phyloP scores from a whole-genome alignment of 306 rosid species.

The Dalbergia cochinchinensis region DNA sequence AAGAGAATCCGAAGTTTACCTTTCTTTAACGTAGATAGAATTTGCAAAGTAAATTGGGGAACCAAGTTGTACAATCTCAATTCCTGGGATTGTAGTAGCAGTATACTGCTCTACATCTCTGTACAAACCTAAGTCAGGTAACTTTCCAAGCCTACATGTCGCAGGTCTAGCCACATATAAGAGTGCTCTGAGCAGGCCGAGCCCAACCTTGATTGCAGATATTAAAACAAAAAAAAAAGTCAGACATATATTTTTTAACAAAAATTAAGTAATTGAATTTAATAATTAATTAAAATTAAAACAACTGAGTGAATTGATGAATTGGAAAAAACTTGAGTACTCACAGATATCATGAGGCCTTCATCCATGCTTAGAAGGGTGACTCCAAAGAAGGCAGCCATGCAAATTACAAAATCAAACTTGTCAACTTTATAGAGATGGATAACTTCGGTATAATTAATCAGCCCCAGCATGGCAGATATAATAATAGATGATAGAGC shows the following conservation, averaged over 20 bases:
- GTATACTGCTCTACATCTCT: conserved; percentile 80
- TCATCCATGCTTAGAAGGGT: conserved; percentile 66
- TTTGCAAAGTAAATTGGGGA: conserved; percentile 92
- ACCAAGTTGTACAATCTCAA: conserved; percentile 75
- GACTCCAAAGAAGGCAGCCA: conserved; percentile 76
- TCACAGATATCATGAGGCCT: conserved; percentile 79
- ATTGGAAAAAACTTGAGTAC: conserved; percentile 16
- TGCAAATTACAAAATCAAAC: conserved; percentile 78
- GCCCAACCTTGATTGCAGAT: conserved; percentile 62
- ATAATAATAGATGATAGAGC: conserved; percentile 81
- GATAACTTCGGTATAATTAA: conserved; percentile 54
- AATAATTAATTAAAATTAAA: too few relatives aligned
- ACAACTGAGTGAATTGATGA: not conserved
- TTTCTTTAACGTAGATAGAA: conserved; percentile 71
- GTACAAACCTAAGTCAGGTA: conserved; percentile 57
- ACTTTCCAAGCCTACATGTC: conserved; percentile 76
- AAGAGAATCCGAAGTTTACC: conserved; percentile 49
- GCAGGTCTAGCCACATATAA: conserved; percentile 89
- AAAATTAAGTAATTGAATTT: too few relatives aligned
- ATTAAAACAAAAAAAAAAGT: not conserved
- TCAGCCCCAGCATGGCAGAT: conserved; percentile 86
- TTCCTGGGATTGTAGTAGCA: conserved; percentile 53
- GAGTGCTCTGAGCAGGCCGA: conserved; percentile 77
- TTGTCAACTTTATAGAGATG: conserved; percentile 84
- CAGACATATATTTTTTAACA: too few relatives aligned